Evolutionary conservation across 371 early-diverging fungal genomes (phyloP), one percentile per base, ranked within the genome.

Genomic region (Mortierella sp.): DNA sequence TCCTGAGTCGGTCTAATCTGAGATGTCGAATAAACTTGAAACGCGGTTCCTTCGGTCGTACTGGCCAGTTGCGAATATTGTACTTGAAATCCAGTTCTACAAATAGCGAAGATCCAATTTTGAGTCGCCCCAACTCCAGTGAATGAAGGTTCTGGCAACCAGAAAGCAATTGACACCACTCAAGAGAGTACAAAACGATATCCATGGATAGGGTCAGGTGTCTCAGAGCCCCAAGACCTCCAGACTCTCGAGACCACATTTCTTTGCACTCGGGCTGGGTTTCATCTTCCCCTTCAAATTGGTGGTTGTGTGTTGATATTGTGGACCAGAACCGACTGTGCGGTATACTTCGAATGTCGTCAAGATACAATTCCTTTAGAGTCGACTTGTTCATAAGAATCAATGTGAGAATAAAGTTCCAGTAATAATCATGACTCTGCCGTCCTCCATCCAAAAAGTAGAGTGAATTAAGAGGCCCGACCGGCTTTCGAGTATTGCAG

Each of bases 141-240:
- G 62, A 45, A 8, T 62, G 24, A 6, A 62, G 47, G 43, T 43
- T 35, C 18, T 62, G 62, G 24, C 3, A 45, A 11, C 26, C 26
- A 11, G 62, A 26, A 9, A 62, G 62, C 62, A 62, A 26, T 22
- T 40, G 37, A 20, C 43, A 37, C 62, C 62, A 62, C 5, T 62
- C 62, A 14, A 18, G 18, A 24, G 43, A 16, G 47, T 62, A n/a
- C 20, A 62, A 16, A 24, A 20, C 43, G 3, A 32, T 16, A 8
- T 62, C 43, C 16, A 62, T 6, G 12, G 37, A 40, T 24, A 62
- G 45, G 1, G 45, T 62, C 3, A 62, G 45, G 28, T 40, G 62
- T 43, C 26, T 39, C 28, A 62, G 47, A 45, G 39, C 2, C 24
- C 14, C n/a, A 10, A 43, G 62, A 5, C 47, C 43, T 2, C 5